Evolutionary conservation across 768 basidiomycete genomes (phyloP).

Genomic region (Baorangia bicolor): DNA sequence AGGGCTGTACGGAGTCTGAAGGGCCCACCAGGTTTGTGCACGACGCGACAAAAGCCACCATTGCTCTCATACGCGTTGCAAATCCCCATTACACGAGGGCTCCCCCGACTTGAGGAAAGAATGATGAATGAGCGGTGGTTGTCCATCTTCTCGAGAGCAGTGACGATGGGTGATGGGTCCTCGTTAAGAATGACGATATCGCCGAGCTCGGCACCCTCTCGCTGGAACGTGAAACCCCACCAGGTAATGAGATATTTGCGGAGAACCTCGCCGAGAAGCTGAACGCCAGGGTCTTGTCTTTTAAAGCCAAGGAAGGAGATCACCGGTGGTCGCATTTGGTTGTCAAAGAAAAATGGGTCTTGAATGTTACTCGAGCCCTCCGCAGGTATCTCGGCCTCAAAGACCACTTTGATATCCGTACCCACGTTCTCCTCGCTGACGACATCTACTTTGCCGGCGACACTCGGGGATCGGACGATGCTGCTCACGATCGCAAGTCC

Average conservation of each 20-base stretch:
- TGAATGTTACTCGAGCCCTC: slow-evolving; percentile 40
- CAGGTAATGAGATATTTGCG: slow-evolving; percentile 65
- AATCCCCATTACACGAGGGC: slow-evolving; percentile 56
- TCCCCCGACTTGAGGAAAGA: slow-evolving; percentile 69
- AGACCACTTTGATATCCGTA: slow-evolving; percentile 87
- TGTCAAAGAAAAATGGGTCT: slow-evolving; percentile 46
- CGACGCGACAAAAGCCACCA: slow-evolving; percentile 85
- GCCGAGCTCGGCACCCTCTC: slow-evolving; percentile 45
- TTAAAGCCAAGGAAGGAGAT: slow-evolving; percentile 77
- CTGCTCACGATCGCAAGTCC: slow-evolving; percentile 95
- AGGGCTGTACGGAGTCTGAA: slow-evolving; percentile 65
- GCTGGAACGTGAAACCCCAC: slow-evolving; percentile 67
- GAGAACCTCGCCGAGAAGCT: slow-evolving; percentile 63
- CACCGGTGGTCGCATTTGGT: slow-evolving; percentile 42
- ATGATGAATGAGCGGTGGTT: slow-evolving; percentile 69
- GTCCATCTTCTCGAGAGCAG: slow-evolving; percentile 57
- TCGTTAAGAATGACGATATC: slow-evolving; percentile 85
- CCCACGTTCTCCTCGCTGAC: slow-evolving; percentile 89
- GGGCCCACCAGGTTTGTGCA: slow-evolving; percentile 90
- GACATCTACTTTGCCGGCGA: slow-evolving; percentile 91
- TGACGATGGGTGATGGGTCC: slow-evolving; percentile 55
- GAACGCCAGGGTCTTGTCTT: slow-evolving; percentile 57
- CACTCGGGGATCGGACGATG: slow-evolving; percentile 81
- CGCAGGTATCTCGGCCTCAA: slow-evolving; percentile 65
- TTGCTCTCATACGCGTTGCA: slow-evolving; percentile 71